A percentile compares a stretch with the other conserved stretches of the same genome.
Evolutionary conservation across 1,284 basidiomycete species (phyloP).

Genomic region (Blastosporella zonata): DNA sequence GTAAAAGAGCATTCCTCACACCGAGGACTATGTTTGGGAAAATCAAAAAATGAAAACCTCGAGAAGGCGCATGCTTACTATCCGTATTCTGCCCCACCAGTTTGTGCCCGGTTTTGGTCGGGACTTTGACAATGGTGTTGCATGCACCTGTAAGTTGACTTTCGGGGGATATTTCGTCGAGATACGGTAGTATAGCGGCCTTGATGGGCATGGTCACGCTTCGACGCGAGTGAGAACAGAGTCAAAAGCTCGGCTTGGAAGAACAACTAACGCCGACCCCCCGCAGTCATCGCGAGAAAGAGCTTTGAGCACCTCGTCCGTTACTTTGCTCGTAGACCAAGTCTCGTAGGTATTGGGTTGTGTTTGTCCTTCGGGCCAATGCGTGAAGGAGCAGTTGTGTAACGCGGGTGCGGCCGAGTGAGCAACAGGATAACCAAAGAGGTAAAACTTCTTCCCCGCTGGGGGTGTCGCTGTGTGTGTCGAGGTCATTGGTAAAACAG

Average conservation of each 20-base stretch:
- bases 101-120: conserved; percentile 21
- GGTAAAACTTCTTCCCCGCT: conserved; percentile 26
- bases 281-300: conserved; percentile 29
- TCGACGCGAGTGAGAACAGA: conserved; percentile 1
- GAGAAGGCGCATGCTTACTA: conserved; percentile 19
- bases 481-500: not conserved
- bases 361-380: conserved; percentile 19
- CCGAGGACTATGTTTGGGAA: conserved; percentile 25
- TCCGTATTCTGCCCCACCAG: conserved; percentile 35
- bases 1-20: conserved; percentile 31
- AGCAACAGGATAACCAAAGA: conserved; percentile 35
- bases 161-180: conserved; percentile 31
- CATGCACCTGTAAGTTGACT: conserved; percentile 29
- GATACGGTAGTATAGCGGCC: conserved; percentile 26
- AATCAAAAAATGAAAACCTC: not conserved
- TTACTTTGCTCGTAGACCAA: conserved; percentile 33
- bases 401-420: conserved; percentile 34
- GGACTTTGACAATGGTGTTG: conserved; percentile 33
- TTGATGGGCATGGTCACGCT: conserved; percentile 37
- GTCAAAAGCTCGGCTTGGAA: not conserved
- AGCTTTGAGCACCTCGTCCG: conserved; percentile 27
- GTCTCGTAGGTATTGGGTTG: conserved; percentile 25
- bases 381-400: conserved; percentile 31
- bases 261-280: conserved; percentile 25
- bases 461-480: conserved; percentile 13